Base-by-base conservation (phyloP, 768 basidiomycete genomes). In the Leucogyrophana mollusca region DNA sequence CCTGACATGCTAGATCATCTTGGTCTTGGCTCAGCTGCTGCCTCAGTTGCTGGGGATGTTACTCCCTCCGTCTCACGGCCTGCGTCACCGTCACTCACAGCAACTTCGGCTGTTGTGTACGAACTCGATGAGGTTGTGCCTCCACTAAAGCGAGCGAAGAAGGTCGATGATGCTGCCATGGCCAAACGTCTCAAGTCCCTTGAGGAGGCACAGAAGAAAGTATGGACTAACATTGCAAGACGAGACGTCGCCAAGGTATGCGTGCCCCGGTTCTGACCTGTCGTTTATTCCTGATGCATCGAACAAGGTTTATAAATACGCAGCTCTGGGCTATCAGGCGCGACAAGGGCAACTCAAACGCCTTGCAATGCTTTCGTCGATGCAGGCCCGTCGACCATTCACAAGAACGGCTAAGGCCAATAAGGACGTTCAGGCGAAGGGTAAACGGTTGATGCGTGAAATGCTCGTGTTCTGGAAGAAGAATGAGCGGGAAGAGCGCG, bases 401-500 rank as follows among this genome's bases (percentile, higher is more conserved):
- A 78, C 75, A 8, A 82, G 82, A 57, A 85, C 87, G 2, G 77
- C 85, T 10, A 93, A 90, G 62, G 78, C 82, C 4, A 77, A 74
- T 49, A 95, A 94, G 65, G 92, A 94, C 51, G 72, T 82, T 2
- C 90, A 93, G 61, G 81, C 82, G 16, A 91, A 92, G 61, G 85
- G 84, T 18, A 93, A 90, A 63, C 80, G 90, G 33, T 72, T 94
- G 32, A 91, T 92, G 88, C 83, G 93, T 22, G 94, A 97, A 73
- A 93, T 97, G 88, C 82, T 94, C 50, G 82, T 93, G 16, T 94
- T 94, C 69, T 96, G 93, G 93, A 94, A 90, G 71, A 93, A 93
- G 68, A 97, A 96, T 54, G 95, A 98, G 68, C 93, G 93, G 58
- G 93, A 95, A 64, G 95, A 97, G 68, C 74, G 92, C 37, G 94